These are phyloP conservation scores for Grosmannia serpens DNA, from an alignment of 2,329 filamentous ascomycete species.

Conservation along the genomic window DNA sequence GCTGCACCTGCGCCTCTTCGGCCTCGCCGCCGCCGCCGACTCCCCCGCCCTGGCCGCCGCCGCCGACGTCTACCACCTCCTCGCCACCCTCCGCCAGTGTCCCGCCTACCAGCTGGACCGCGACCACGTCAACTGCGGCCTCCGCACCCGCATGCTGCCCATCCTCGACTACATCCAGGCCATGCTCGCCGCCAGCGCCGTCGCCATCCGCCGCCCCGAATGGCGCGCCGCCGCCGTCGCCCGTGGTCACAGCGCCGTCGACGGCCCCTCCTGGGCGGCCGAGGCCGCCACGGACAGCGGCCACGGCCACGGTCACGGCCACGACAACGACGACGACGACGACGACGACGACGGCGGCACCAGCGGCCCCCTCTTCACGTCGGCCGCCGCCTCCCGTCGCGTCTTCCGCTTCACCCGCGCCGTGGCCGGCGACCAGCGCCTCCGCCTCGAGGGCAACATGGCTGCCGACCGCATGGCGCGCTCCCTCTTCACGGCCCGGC, in stretches of 20 bases:
- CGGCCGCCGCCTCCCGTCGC: neutral
- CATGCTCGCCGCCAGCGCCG: constrained; percentile 36
- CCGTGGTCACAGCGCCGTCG: constrained; percentile 4
- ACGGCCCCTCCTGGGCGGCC: neutral
- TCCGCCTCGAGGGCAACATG: constrained; percentile 36
- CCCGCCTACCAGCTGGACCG: constrained; percentile 65
- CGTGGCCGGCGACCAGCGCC: constrained; percentile 35
- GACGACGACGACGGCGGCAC: constrained; percentile 7
- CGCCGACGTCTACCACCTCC: constrained; percentile 49
- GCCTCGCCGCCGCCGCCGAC: constrained; percentile 13
- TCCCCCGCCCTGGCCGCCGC: neutral
- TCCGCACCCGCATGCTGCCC: constrained; percentile 53
- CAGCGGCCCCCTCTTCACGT: neutral
- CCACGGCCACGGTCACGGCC: neutral
- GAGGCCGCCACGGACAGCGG: neutral
- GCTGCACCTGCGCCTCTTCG: constrained; percentile 46
- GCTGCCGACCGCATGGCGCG: constrained; percentile 39
- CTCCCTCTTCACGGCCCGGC: constrained; percentile 41
- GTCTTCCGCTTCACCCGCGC: constrained; percentile 40
- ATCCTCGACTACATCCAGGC: constrained; percentile 52
- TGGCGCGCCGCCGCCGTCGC: constrained; percentile 23
- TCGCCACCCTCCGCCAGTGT: constrained; percentile 51
- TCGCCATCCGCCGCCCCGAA: constrained; percentile 30
- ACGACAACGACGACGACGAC: constrained; percentile 1
- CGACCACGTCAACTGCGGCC: constrained; percentile 62